Conservation (phyloP, 257 asterid species). For the Fraxinus americana region DNA sequence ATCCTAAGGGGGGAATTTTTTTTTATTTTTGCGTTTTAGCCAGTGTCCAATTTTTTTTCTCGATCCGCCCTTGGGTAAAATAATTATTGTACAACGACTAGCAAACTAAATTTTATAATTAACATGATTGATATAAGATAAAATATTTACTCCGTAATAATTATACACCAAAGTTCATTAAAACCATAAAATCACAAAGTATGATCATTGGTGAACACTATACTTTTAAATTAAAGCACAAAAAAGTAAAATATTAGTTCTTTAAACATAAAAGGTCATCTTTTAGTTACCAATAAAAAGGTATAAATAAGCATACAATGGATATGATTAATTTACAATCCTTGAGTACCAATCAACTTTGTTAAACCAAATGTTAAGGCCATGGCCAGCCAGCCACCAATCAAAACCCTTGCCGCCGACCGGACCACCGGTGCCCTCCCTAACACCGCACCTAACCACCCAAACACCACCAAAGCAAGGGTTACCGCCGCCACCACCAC, state of each 20-base stretch:
- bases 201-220: too few relatives aligned
- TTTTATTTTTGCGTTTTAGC: too few relatives aligned
- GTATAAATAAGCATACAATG: neutral
- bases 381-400: slow-evolving; percentile 79
- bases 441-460: slow-evolving; percentile 56
- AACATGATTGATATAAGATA: too few relatives aligned
- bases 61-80: too few relatives aligned
- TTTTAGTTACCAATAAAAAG: neutral
- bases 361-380: slow-evolving; percentile 56
- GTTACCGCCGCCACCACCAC: slow-evolving; percentile 44
- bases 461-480: slow-evolving; percentile 48
- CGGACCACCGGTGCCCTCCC: slow-evolving; percentile 50
- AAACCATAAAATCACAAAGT: too few relatives aligned
- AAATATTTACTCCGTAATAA: too few relatives aligned
- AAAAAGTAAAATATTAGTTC: neutral
- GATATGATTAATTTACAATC: slow-evolving; percentile 17
- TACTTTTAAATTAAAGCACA: too few relatives aligned
- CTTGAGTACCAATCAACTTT: slow-evolving; percentile 43
- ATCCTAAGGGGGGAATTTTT: too few relatives aligned
- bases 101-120: too few relatives aligned
- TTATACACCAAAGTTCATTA: too few relatives aligned
- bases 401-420: slow-evolving; percentile 53
- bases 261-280: neutral
- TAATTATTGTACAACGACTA: too few relatives aligned
- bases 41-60: too few relatives aligned